Evolutionary conservation across 164 flowering plant genomes (phyloP), one percentile per base, ranked within the genome.

Genomic region (Vitis amurensis): DNA sequence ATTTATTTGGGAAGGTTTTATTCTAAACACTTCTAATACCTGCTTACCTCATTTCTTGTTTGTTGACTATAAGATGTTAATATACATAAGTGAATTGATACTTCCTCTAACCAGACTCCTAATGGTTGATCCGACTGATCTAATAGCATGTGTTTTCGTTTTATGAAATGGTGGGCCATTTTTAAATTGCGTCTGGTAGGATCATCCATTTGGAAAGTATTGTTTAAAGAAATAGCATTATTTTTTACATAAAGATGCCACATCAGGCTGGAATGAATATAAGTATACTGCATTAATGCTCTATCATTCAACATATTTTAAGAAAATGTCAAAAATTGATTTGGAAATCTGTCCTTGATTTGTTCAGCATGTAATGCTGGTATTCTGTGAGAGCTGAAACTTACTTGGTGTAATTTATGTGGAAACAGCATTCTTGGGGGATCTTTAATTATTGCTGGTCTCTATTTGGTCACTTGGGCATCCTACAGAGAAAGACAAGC

Each of bases 391-490:
- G 10, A 59, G 47, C 4, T 50, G 61, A 9, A 47, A 16, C 70
- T 77, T n/a, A 70, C 23, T 64, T 61, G 12, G 47, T 57, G 47
- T 70, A 58, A 48, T 15, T 74, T 50, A 3, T 72, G 61, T 59
- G 64, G 19, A n/a, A 66, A 74, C 93, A 96, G 99, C 77, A 73
- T 96, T 51, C 1, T 89, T 5, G 99, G 99, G 23, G 99, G 99
- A 29, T 29, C 68, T 71, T 71, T 92, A 15, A 93, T 96, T 51
- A 83, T 93, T 61, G 89, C 88, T 12, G 99, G 99, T 57, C 89
- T 96, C 19, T 91, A 93, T 79, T 50, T 88, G 88, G 98, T 96
- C 17, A 96, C 99, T 4, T 96, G 99, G 99, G 98, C 97, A 69
- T 84, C 98, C 27, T 84, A 81, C 66, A 84, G 81, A 68, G 98